Evolutionary conservation across 169 alveolate genomes (phyloP).

Genomic region (Plasmodium cynomolgi): DNA sequence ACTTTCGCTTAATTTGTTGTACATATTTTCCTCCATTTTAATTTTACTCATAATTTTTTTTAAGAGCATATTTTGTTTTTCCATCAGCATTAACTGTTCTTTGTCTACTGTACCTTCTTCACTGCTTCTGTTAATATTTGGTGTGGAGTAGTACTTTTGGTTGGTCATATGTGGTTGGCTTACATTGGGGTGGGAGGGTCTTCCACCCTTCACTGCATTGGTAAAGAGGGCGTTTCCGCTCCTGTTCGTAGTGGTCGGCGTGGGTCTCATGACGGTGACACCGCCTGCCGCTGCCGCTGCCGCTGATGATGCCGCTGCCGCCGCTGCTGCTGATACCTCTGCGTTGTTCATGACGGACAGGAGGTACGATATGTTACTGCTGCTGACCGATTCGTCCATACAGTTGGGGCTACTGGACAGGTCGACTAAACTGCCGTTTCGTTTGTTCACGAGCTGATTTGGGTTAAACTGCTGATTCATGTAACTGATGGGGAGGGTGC

Average conservation of each 20-base stretch:
- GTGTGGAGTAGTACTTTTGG: not conserved
- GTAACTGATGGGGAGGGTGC: not conserved
- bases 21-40: slow-evolving; percentile 20
- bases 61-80: not conserved
- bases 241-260: not conserved
- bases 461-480: not conserved
- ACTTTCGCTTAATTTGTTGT: slow-evolving; percentile 20
- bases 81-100: not conserved
- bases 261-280: not conserved
- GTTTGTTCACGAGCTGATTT: not conserved
- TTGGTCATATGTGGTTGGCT: not conserved
- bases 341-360: not conserved
- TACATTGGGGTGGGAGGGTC: not conserved
- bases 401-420: not conserved
- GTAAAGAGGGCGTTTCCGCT: not conserved
- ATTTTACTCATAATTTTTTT: slow-evolving; percentile 15
- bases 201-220: not conserved
- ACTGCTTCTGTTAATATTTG: not conserved
- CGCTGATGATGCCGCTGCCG: too few relatives aligned
- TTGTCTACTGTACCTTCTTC: not conserved
- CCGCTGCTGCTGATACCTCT: not conserved
- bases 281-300: not conserved
- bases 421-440: not conserved
- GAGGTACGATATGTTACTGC: not conserved
- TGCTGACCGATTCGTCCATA: not conserved